These are phyloP conservation scores for Fistulinella cinereoalba DNA, from an alignment of 1,284 basidiomycete species.

Conservation along the genomic window DNA sequence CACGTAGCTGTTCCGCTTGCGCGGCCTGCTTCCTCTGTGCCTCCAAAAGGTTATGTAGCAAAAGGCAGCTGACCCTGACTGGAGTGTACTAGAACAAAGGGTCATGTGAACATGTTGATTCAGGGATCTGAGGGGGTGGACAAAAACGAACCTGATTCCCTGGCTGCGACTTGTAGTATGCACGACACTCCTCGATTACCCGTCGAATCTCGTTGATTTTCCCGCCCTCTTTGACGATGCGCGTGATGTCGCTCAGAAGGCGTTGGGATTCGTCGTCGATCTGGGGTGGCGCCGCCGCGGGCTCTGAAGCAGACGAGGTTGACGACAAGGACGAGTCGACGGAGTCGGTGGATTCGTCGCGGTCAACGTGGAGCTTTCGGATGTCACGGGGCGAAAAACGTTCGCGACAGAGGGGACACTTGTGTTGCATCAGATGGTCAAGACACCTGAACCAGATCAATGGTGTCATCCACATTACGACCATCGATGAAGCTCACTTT, in stretches of 20 bases:
- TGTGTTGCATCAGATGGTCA: conserved; percentile 31
- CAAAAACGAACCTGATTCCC: conserved; percentile 36
- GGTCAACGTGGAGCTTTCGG: conserved; percentile 34
- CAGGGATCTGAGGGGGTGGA: conserved; percentile 10
- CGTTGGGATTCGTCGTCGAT: conserved; percentile 33
- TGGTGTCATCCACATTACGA: background rate
- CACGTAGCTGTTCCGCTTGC: conserved; percentile 31
- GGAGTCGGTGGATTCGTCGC: conserved; percentile 15
- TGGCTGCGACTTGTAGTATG: conserved; percentile 37
- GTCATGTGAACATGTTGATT: conserved; percentile 2
- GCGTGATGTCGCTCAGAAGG: conserved; percentile 37
- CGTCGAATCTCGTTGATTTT: conserved; percentile 34
- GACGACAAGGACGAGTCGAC: conserved; percentile 3
- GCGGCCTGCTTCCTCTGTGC: conserved; percentile 27
- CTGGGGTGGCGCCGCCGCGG: conserved; percentile 15
- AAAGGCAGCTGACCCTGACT: conserved; percentile 33
- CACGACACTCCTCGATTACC: conserved; percentile 37
- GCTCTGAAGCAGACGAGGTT: too few relatives aligned
- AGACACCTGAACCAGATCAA: conserved; percentile 25
- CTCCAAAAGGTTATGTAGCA: conserved; percentile 33
- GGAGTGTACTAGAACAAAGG: conserved; percentile 26
- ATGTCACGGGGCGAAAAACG: conserved; percentile 30
- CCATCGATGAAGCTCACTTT: conserved; percentile 25
- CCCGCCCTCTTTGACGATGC: conserved; percentile 38
- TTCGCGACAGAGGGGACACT: conserved; percentile 37